These are phyloP conservation scores for Macrophomina tecta DNA, from an alignment of 2,329 filamentous ascomycete genomes.

Conservation along the genomic window DNA sequence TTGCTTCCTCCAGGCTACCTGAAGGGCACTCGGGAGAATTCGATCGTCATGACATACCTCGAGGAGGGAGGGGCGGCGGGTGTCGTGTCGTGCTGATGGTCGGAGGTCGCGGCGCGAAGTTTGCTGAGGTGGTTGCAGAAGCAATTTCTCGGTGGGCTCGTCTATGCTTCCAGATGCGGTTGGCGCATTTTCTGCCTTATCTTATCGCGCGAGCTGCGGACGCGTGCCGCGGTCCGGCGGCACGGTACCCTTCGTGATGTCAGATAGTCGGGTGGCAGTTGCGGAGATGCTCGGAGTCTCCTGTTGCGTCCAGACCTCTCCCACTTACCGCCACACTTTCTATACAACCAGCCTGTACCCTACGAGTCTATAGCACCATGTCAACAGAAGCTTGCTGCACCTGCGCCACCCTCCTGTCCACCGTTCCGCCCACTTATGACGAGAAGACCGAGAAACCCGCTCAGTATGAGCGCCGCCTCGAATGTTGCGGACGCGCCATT, in stretches of 20 bases:
- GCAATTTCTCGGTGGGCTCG: conserved; percentile 25
- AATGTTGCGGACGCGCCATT: conserved; percentile 74
- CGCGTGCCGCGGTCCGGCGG: conserved; percentile 3
- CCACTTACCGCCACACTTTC: not conserved
- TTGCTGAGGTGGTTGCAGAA: conserved; percentile 1
- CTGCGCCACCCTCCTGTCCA: conserved; percentile 67
- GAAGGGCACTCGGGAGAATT: conserved; percentile 52
- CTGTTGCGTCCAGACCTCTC: not conserved
- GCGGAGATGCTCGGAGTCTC: conserved; percentile 10
- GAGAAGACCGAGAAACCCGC: conserved; percentile 66
- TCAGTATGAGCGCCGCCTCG: conserved; percentile 64
- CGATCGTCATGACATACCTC: conserved; percentile 44
- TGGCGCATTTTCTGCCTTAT: not conserved
- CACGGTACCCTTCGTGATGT: conserved; percentile 17
- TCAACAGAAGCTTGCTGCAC: conserved; percentile 67
- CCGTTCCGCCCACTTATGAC: conserved; percentile 58
- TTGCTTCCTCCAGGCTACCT: conserved; percentile 56
- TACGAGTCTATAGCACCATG: conserved; percentile 30
- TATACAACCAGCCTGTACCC: not conserved
- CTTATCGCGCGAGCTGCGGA: not conserved
- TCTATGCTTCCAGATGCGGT: conserved; percentile 6
- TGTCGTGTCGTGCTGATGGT: conserved; percentile 28
- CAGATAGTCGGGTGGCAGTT: conserved; percentile 4
- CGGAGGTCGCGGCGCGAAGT: conserved; percentile 20
- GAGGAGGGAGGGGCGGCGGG: conserved; percentile 34